Base-by-base conservation (phyloP, 345 rosid genomes). In the Noccaea bulbosa region DNA sequence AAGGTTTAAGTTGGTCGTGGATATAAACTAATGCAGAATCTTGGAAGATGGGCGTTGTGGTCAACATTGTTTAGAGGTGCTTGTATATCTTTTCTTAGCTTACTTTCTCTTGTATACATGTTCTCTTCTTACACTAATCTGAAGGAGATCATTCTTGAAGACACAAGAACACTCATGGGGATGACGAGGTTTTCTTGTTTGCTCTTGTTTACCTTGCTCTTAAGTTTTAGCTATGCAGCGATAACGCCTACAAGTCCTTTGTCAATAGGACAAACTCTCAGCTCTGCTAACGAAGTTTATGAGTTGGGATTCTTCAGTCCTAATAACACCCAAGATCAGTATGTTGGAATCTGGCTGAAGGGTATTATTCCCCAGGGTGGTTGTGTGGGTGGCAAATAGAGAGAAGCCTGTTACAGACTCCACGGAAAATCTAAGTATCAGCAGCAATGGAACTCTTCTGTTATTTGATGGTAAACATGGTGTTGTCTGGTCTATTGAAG, bases 371-470 rank as follows among this genome's bases (percentile, higher is more conserved):
- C 57, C 57, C 1, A 59, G 52, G 40, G 62, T 51, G 0, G 75
- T 75, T 37, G 77, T 80, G 10, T 84, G 88, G 86, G 80, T 85
- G 20, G 89, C 85, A 7, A 85, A 85, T 57, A 81, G 80, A 73
- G 74, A 86, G 43, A 58, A 22, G 0, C 79, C 87, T 1, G 50
- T 77, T 17, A 45, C 71, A 46, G 73, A 66, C 54, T 34, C 69
- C 14, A 30, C 49, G 0, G 72, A 74, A 4, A 69, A 46, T 45
- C 51, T 77, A 34, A 7, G 14, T 30, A 70, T 80, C 34, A 68
- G 24, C 32, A 75, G 17, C 37, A 72, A 37, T 45, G 83, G 81
- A 52, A 70, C 30, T 41, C 75, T 80, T 59, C 7, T 64, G 2
- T 54, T 80, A 35, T 39, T 6, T 2, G 30, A 57, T 30, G 74